A percentile compares a stretch with the other conserved stretches of the same genome.
Conservation (phyloP, 176 grass and related monocot species). For the Lolium perenne region DNA sequence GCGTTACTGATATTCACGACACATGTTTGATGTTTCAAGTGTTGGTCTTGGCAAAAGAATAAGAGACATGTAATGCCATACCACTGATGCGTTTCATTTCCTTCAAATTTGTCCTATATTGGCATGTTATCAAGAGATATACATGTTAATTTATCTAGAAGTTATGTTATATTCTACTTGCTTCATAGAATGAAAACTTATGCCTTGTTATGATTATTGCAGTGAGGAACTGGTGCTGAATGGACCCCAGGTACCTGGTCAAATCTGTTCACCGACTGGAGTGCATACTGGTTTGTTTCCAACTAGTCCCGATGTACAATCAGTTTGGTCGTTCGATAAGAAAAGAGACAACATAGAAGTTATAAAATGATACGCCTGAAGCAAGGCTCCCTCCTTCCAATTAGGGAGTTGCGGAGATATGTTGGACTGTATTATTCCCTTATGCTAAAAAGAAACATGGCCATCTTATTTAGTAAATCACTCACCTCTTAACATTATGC, state of each 20-base stretch:
- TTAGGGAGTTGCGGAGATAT: constrained; percentile 36
- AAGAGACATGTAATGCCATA: not conserved
- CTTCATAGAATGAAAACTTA: constrained; percentile 1
- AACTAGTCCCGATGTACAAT: constrained; percentile 64
- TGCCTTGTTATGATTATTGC: constrained; percentile 19
- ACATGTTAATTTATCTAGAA: not conserved
- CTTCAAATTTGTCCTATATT: not conserved
- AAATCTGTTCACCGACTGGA: constrained; percentile 36
- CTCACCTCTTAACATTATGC: constrained; percentile 40
- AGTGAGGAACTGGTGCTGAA: constrained; percentile 60
- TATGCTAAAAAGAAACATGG: constrained; percentile 36
- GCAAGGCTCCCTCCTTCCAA: constrained; percentile 44
- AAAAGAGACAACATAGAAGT: constrained; percentile 58
- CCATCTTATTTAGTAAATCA: constrained; percentile 47
- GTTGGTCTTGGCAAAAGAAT: constrained; percentile 24
- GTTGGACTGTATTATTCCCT: constrained; percentile 56
- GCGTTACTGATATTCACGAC: not conserved
- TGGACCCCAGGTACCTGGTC: constrained; percentile 46
- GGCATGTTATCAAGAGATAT: not conserved
- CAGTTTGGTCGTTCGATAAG: constrained; percentile 80
- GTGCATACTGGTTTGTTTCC: constrained; percentile 47
- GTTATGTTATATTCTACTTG: not conserved
- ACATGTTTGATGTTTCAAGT: not conserved
- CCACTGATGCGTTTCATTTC: not conserved
- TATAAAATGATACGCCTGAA: constrained; percentile 35